A percentile compares a stretch with the other conserved stretches of the same genome.
Evolutionary conservation across 257 asterid species (phyloP).

Genomic region (Thymus quinquecostatus): DNA sequence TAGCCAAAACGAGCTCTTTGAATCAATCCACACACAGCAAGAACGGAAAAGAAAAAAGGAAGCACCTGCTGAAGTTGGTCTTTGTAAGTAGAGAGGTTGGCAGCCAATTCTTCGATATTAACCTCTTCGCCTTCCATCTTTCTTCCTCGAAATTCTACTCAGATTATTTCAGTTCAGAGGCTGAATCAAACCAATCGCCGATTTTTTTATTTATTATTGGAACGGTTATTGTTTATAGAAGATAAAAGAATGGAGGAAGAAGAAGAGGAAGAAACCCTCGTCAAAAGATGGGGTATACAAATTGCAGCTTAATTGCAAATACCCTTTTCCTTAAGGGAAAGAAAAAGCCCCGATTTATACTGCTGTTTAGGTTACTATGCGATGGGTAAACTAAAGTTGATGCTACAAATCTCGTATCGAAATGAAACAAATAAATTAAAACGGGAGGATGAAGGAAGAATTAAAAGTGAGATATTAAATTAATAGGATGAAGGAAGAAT

Average conservation of each 20-base stretch:
- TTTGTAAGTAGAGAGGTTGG: conserved; percentile 83
- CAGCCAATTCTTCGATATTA: conserved; percentile 81
- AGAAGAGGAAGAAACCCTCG: conserved; percentile 32
- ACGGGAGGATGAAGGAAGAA: too few relatives aligned
- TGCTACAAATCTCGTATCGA: too few relatives aligned
- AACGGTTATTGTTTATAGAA: not conserved
- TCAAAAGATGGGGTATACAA: not conserved
- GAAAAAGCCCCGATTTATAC: conserved; percentile 6
- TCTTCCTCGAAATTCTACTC: conserved; percentile 3
- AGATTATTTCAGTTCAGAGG: not conserved
- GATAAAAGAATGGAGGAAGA: not conserved
- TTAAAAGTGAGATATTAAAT: too few relatives aligned
- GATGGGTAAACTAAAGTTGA: too few relatives aligned
- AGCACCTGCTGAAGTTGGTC: conserved; percentile 91
- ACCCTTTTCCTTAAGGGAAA: too few relatives aligned
- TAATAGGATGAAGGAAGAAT: too few relatives aligned
- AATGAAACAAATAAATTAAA: too few relatives aligned
- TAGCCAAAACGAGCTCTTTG: not conserved
- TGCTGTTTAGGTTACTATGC: not conserved
- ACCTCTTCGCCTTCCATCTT: conserved; percentile 67
- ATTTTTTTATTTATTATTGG: not conserved
- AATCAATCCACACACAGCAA: not conserved
- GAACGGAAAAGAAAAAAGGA: not conserved
- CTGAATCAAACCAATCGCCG: conserved; percentile 2
- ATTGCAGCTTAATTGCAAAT: not conserved